Conservation (phyloP, 768 basidiomycete species). For the Asterophora parasitica region DNA sequence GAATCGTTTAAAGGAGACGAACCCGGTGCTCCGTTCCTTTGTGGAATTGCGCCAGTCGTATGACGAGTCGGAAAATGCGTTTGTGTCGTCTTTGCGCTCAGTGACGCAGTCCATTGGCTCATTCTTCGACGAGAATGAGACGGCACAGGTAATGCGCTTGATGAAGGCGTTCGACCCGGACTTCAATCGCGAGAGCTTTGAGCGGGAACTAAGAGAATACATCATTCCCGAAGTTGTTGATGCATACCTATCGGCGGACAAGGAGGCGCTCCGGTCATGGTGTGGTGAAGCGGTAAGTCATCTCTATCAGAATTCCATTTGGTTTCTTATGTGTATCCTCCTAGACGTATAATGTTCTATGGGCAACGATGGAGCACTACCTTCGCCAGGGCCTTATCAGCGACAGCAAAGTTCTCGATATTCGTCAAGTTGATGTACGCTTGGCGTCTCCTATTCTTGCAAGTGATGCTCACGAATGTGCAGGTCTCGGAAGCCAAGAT, state of each 20-base stretch:
- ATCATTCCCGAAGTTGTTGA: slow-evolving; percentile 98
- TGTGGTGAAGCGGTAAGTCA: slow-evolving; percentile 87
- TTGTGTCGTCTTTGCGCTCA: slow-evolving; percentile 73
- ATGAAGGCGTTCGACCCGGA: slow-evolving; percentile 86
- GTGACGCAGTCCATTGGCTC: slow-evolving; percentile 83
- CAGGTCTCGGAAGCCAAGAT: slow-evolving; percentile 85
- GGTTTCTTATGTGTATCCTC: neutral
- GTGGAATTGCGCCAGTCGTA: slow-evolving; percentile 62
- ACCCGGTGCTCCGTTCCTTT: slow-evolving; percentile 65
- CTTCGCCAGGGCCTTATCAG: slow-evolving; percentile 85
- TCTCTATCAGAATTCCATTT: slow-evolving; percentile 8
- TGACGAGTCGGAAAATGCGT: slow-evolving; percentile 90
- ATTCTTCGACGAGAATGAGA: slow-evolving; percentile 97
- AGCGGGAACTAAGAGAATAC: slow-evolving; percentile 89
- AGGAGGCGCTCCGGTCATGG: slow-evolving; percentile 82
- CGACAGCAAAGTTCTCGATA: slow-evolving; percentile 93
- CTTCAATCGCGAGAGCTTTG: slow-evolving; percentile 84
- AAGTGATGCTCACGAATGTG: neutral
- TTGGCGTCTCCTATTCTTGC: neutral
- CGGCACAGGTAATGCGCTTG: slow-evolving; percentile 85
- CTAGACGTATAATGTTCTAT: slow-evolving; percentile 95
- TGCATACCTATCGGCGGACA: slow-evolving; percentile 88
- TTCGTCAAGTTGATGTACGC: slow-evolving; percentile 93
- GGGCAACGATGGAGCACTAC: slow-evolving; percentile 97
- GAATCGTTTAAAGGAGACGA: slow-evolving; percentile 76